Percentiles rank a stretch among this genome's conserved stretches.
Conservation (phyloP, 192 early-diverging fungal species). For the Umbelopsis sp. region DNA sequence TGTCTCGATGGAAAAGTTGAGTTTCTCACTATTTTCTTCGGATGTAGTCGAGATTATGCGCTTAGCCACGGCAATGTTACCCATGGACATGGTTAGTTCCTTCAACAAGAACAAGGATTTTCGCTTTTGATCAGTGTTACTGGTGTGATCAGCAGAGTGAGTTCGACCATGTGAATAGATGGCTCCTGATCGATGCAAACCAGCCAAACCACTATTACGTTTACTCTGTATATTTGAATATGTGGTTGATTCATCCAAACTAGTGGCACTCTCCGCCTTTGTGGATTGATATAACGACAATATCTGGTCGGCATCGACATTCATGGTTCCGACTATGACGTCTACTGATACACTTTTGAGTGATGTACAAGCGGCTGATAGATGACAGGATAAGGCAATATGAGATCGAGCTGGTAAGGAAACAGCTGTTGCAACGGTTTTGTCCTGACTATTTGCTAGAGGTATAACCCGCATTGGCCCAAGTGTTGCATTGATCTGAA, state of each 20-base stretch:
- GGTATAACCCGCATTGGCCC: slow-evolving; percentile 20
- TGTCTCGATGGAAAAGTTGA: not conserved
- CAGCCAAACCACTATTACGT: not conserved
- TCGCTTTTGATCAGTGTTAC: not conserved
- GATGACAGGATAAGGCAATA: slow-evolving; percentile 37
- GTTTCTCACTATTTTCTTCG: not conserved
- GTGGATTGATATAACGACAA: not conserved
- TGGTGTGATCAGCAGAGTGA: not conserved
- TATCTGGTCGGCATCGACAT: slow-evolving; percentile 22
- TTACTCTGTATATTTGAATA: not conserved
- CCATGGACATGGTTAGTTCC: not conserved
- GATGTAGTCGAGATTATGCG: not conserved
- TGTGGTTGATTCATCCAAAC: not conserved
- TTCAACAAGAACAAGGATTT: not conserved
- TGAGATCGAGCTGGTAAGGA: slow-evolving; percentile 22
- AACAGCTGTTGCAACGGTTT: not conserved
- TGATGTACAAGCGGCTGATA: slow-evolving; percentile 42
- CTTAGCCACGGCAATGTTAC: not conserved
- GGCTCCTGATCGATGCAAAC: slow-evolving; percentile 9
- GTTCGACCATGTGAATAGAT: not conserved
- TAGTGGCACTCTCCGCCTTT: not conserved
- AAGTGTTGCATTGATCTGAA: slow-evolving; percentile 33
- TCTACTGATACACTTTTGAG: slow-evolving; percentile 35
- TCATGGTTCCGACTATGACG: slow-evolving; percentile 11
- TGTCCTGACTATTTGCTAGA: not conserved